Conservation (phyloP, 768 basidiomycete genomes). For the Imleria badia region DNA sequence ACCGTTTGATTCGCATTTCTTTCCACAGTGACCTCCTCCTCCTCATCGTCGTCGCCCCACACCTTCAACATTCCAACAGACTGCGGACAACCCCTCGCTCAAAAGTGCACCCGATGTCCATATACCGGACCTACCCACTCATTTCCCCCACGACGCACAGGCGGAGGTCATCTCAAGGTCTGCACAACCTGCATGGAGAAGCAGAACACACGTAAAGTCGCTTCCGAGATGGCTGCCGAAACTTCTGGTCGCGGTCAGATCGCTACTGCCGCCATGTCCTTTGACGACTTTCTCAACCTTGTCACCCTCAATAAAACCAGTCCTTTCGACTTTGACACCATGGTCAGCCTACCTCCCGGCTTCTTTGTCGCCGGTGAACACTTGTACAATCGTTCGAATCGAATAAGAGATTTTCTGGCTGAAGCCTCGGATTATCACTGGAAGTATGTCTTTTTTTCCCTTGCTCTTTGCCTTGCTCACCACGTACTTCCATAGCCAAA, state of each 20-base stretch:
- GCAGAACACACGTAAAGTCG: slow-evolving; percentile 34
- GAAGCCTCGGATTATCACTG: slow-evolving; percentile 37
- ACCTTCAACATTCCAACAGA: slow-evolving; percentile 21
- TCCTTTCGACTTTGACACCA: slow-evolving; percentile 36
- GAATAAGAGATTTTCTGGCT: slow-evolving; percentile 34
- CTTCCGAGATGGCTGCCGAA: slow-evolving; percentile 29
- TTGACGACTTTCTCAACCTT: slow-evolving; percentile 35
- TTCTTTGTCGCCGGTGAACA: slow-evolving; percentile 34
- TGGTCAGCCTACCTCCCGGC: slow-evolving; percentile 34
- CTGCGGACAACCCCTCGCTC: slow-evolving; percentile 15
- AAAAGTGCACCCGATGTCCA: slow-evolving; percentile 34
- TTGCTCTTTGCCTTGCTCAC: not conserved
- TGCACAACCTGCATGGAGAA: slow-evolving; percentile 35
- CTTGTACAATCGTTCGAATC: slow-evolving; percentile 35
- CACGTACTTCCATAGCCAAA: slow-evolving; percentile 20
- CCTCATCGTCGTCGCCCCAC: slow-evolving; percentile 20
- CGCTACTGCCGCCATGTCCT: slow-evolving; percentile 35
- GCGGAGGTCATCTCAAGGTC: slow-evolving; percentile 33
- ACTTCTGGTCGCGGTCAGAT: slow-evolving; percentile 33
- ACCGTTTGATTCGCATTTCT: slow-evolving; percentile 1
- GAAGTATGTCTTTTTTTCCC: slow-evolving; percentile 26
- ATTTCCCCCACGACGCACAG: slow-evolving; percentile 32
- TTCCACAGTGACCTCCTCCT: slow-evolving; percentile 20
- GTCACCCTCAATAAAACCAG: slow-evolving; percentile 32
- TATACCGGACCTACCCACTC: slow-evolving; percentile 29